Conservation (phyloP, 176 grass and related monocot genomes). For the Musa schizocarpa region DNA sequence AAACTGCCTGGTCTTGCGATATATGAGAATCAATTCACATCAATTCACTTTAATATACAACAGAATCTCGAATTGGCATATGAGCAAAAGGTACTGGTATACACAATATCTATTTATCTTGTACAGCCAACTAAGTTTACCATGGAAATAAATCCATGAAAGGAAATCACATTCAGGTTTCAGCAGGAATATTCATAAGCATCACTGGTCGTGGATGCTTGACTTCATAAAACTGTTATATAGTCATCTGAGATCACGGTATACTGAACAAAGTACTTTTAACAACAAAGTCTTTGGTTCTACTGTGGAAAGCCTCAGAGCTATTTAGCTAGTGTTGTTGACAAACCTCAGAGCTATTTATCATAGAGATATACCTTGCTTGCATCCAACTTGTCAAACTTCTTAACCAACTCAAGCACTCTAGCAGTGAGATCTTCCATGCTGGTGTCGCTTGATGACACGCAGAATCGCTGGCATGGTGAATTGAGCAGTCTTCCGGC, state of each 20-base stretch:
- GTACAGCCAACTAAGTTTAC: background rate
- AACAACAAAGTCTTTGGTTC: no score
- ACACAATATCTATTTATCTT: background rate
- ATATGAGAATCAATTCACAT: background rate
- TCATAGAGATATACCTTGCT: conserved; percentile 27
- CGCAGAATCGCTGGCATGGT: conserved; percentile 3
- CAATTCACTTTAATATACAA: background rate
- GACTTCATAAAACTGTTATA: background rate
- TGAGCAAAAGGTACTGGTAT: background rate
- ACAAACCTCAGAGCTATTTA: background rate
- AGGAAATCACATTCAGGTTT: background rate
- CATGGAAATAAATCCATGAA: background rate
- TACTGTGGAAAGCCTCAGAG: background rate
- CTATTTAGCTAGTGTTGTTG: background rate
- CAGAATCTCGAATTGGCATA: background rate
- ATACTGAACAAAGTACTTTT: background rate
- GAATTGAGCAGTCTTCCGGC: background rate
- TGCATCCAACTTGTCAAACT: conserved; percentile 47
- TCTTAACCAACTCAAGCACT: conserved; percentile 49
- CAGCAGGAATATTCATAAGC: background rate
- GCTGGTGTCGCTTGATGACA: background rate
- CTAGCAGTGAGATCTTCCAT: conserved; percentile 25
- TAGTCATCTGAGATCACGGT: background rate
- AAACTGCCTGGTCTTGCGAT: background rate
- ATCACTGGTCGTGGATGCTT: no score